phyloP scores from a whole-genome alignment of 768 basidiomycete species.

The Termitomyces heimii region DNA sequence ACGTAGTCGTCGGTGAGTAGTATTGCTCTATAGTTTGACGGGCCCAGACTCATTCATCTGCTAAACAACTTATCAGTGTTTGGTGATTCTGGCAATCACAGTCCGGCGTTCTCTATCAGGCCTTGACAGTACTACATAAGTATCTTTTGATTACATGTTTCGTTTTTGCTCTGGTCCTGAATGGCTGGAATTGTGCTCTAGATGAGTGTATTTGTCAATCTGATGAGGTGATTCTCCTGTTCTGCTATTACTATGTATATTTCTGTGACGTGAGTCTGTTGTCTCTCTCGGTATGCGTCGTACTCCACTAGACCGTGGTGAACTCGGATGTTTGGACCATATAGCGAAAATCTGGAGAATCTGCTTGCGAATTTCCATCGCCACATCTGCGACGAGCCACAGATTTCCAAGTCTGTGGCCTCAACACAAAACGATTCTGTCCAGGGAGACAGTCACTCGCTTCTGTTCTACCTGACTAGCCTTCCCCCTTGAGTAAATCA shows the following conservation, averaged over 20 bases:
- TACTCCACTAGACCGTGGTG: not conserved
- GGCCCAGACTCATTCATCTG: not conserved
- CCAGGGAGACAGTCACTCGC: not conserved
- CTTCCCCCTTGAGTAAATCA: not conserved
- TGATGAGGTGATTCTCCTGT: not conserved
- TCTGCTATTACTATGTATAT: not conserved
- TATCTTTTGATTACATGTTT: not conserved
- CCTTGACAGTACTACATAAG: constrained; percentile 3
- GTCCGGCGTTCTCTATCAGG: constrained; percentile 41
- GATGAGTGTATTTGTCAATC: not conserved
- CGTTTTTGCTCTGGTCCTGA: not conserved
- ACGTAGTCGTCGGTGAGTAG: constrained; percentile 46
- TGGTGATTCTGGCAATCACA: constrained; percentile 54
- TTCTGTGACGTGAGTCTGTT: not conserved
- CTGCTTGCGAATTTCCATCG: constrained; percentile 1
- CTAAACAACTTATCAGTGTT: constrained; percentile 28
- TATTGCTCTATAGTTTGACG: not conserved
- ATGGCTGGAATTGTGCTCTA: not conserved
- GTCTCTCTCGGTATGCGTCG: not conserved
- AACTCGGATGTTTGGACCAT: not conserved
- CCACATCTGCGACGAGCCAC: not conserved
- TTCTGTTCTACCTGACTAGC: not conserved
- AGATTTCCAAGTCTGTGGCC: constrained; percentile 1
- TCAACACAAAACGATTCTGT: not conserved
- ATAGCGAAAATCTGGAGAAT: constrained; percentile 1